A percentile compares a stretch with the other conserved stretches of the same genome.
Conservation (phyloP, 345 rosid species). For the Populus euphratica region DNA sequence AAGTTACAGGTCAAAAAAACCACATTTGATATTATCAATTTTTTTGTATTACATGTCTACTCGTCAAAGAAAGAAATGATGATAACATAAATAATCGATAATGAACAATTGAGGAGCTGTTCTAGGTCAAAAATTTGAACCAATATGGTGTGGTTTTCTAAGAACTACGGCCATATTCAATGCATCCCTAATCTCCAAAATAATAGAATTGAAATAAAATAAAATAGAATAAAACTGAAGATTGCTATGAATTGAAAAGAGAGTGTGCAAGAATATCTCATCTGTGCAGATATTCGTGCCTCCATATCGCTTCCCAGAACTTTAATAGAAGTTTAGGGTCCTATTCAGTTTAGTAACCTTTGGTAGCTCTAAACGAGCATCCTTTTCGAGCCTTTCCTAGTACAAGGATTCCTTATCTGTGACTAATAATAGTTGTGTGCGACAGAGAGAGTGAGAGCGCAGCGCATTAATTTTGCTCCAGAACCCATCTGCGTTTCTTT, state of each 20-base stretch:
- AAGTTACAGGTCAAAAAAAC: neutral
- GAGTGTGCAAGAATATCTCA: neutral
- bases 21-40: neutral
- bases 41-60: neutral
- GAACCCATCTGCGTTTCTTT: constrained; percentile 12
- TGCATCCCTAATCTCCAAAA: neutral
- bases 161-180: neutral
- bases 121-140: neutral
- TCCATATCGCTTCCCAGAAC: neutral
- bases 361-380: constrained; percentile 45
- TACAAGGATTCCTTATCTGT: constrained; percentile 29
- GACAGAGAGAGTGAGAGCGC: neutral
- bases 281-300: neutral
- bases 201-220: neutral
- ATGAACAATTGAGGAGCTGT: neutral
- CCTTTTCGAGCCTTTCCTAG: constrained; percentile 32
- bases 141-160: neutral
- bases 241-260: neutral
- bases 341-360: constrained; percentile 27
- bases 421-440: neutral
- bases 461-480: constrained; percentile 24
- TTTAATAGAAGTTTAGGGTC: no score
- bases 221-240: neutral
- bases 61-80: neutral
- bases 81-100: neutral